Percentiles rank a stretch among this genome's conserved stretches.
Evolutionary conservation across 2,329 filamentous ascomycete species (phyloP).

Genomic region (Botrytis byssoidea): DNA sequence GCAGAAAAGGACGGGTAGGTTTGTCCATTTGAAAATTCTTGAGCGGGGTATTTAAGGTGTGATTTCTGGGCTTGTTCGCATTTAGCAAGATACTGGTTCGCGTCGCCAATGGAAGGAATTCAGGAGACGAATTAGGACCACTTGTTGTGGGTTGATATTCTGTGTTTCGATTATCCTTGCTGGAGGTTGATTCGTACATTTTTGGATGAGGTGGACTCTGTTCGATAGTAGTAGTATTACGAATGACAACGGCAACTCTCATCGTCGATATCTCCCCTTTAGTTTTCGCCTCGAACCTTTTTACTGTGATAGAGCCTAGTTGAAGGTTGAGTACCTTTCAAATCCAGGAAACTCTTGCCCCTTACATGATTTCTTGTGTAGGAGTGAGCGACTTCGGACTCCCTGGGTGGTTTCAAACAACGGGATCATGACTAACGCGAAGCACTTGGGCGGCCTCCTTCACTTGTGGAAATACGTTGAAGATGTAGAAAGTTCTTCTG

Average conservation of each 20-base stretch:
- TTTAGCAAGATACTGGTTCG: not conserved
- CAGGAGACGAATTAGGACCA: not conserved
- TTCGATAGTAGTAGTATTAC: not conserved
- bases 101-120: not conserved
- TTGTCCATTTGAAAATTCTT: not conserved
- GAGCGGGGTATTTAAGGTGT: not conserved
- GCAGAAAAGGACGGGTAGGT: not conserved
- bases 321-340: not conserved
- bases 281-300: not conserved
- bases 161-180: not conserved
- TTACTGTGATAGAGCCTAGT: not conserved
- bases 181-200: too few species aligned
- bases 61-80: not conserved
- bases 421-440: not conserved
- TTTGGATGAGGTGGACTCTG: accelerated
- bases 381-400: not conserved
- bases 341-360: not conserved
- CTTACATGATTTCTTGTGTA: not conserved
- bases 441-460: not conserved
- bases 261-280: not conserved
- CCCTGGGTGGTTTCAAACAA: not conserved
- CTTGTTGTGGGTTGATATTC: not conserved
- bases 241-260: not conserved
- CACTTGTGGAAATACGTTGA: not conserved
- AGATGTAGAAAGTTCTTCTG: not conserved